These are phyloP conservation scores for Ajuga reptans DNA, from an alignment of 305 asterid genomes.

Conservation along the genomic window DNA sequence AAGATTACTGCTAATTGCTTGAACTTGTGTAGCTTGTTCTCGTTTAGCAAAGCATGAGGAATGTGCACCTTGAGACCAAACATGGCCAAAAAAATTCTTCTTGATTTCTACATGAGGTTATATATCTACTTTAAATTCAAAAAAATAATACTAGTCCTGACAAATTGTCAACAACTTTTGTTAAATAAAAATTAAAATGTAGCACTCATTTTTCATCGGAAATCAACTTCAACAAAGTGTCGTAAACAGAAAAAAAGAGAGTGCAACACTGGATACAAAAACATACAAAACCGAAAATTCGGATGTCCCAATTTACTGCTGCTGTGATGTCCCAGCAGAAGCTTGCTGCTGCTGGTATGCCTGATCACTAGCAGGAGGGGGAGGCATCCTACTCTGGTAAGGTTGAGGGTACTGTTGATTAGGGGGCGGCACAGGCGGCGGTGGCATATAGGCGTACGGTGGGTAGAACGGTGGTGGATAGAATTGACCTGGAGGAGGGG, in stretches of 20 bases:
- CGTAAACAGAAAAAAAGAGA: background rate
- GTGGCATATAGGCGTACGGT: conserved; percentile 56
- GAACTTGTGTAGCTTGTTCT: too few species aligned
- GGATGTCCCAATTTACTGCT: conserved; percentile 11
- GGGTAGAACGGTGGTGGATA: conserved; percentile 70
- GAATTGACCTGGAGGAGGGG: conserved; percentile 60
- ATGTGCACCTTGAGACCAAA: too few species aligned
- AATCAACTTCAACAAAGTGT: background rate
- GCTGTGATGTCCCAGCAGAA: conserved; percentile 31
- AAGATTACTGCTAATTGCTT: too few species aligned
- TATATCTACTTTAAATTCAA: too few species aligned
- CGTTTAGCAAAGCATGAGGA: too few species aligned
- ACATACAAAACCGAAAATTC: background rate
- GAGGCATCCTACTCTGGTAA: conserved; percentile 47
- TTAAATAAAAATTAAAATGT: background rate
- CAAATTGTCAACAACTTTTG: background rate
- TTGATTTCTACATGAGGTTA: too few species aligned
- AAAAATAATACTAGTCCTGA: too few species aligned
- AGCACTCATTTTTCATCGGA: conserved; percentile 9
- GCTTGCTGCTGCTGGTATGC: conserved; percentile 42
- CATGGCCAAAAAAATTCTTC: too few species aligned
- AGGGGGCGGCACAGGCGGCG: conserved; percentile 51
- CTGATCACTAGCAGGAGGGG: conserved; percentile 38
- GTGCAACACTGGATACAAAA: background rate
- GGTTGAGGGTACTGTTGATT: conserved; percentile 51